Percentiles rank a stretch among this genome's conserved stretches.
Evolutionary conservation across 768 basidiomycete species (phyloP).

Genomic region (Amanita fuliginea): DNA sequence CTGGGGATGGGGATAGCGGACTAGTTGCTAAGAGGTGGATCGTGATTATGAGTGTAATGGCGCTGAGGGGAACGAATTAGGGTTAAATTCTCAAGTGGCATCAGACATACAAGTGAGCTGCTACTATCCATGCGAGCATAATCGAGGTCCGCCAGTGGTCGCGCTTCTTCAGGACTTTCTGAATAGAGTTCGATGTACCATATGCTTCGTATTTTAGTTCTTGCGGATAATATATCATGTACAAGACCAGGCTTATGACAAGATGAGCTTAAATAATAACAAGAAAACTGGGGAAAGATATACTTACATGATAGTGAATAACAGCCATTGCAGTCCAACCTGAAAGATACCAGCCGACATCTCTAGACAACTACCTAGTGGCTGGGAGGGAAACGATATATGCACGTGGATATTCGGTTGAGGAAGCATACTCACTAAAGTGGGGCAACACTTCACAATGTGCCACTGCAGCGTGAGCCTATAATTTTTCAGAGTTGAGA

Average conservation of each 20-base stretch:
- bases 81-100: not conserved
- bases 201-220: slow-evolving; percentile 55
- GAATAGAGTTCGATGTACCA: slow-evolving; percentile 6
- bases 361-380: slow-evolving; percentile 60
- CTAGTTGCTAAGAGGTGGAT: slow-evolving; percentile 14
- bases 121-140: slow-evolving; percentile 58
- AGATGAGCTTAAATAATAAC: not conserved
- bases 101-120: slow-evolving; percentile 60
- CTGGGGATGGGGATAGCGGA: slow-evolving; percentile 23
- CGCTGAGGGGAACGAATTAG: not conserved
- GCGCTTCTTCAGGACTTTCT: slow-evolving; percentile 13
- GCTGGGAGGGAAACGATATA: slow-evolving; percentile 14
- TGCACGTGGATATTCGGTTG: slow-evolving; percentile 15
- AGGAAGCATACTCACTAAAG: slow-evolving; percentile 27
- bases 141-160: slow-evolving; percentile 75
- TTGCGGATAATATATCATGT: slow-evolving; percentile 84
- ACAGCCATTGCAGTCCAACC: slow-evolving; percentile 71
- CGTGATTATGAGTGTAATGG: slow-evolving; percentile 2
- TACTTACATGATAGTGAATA: slow-evolving; percentile 77
- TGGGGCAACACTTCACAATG: slow-evolving; percentile 68
- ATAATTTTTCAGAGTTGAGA: slow-evolving; percentile 10
- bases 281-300: not conserved
- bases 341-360: slow-evolving; percentile 76
- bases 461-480: slow-evolving; percentile 83
- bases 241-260: slow-evolving; percentile 66